Percentiles rank a stretch among this genome's conserved stretches.
Evolutionary conservation across 2,329 filamentous ascomycete genomes (phyloP).

Genomic region (Ceratocystiopsis minuta): DNA sequence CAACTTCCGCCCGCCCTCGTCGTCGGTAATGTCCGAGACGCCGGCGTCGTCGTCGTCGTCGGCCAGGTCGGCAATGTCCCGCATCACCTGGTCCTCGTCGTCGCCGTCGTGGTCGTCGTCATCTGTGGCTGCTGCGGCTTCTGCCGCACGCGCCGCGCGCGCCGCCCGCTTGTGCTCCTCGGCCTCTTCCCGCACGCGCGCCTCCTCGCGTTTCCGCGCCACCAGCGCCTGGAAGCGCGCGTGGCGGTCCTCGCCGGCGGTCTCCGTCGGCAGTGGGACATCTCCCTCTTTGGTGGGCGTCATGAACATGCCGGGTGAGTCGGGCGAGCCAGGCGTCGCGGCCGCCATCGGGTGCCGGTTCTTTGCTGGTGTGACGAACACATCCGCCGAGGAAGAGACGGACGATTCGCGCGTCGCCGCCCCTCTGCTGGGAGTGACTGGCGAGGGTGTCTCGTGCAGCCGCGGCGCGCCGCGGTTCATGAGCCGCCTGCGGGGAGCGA

Average conservation of each 20-base stretch:
- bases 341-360: conserved; percentile 5
- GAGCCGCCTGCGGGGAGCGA: conserved; percentile 15
- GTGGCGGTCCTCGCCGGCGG: conserved; percentile 26
- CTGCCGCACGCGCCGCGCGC: conserved; percentile 14
- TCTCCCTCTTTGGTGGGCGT: conserved; percentile 24
- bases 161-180: conserved; percentile 31
- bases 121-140: conserved; percentile 5
- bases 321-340: conserved; percentile 8
- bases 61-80: conserved; percentile 15
- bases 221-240: conserved; percentile 55
- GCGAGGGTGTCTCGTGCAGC: conserved; percentile 8
- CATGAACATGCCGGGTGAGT: conserved; percentile 38
- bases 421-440: neutral
- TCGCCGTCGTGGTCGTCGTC: conserved; percentile 16
- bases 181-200: conserved; percentile 46
- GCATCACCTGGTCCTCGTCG: conserved; percentile 19
- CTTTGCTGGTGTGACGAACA: conserved; percentile 8
- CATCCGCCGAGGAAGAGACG: conserved; percentile 1
- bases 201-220: conserved; percentile 54
- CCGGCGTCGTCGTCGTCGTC: conserved; percentile 30
- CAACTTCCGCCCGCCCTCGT: conserved; percentile 43
- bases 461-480: conserved; percentile 11
- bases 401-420: neutral
- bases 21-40: conserved; percentile 38
- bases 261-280: conserved; percentile 11